Percentiles rank a stretch among this genome's conserved stretches.
phyloP scores from a whole-genome alignment of 75 land plant genomes.

The Pseudotsuga menziesii region DNA sequence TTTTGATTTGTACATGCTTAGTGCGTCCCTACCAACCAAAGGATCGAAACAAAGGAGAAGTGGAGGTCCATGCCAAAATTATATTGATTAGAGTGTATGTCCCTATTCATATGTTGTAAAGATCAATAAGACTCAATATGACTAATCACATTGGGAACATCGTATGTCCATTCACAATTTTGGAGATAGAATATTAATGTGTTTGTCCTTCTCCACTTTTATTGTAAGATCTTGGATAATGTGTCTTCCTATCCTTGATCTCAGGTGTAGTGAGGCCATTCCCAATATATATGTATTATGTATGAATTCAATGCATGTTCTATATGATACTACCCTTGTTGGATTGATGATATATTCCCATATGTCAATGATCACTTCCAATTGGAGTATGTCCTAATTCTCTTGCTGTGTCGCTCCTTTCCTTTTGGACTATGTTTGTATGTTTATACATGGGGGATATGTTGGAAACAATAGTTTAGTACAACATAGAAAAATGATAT shows the following conservation, averaged over 20 bases:
- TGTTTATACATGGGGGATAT: not conserved
- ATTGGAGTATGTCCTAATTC: not conserved
- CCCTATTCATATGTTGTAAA: not conserved
- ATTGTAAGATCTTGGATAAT: not conserved
- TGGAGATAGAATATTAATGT: not conserved
- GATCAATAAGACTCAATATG: not conserved
- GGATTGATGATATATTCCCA: not conserved
- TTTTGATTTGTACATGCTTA: not conserved
- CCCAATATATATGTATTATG: not conserved
- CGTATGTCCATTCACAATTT: not conserved
- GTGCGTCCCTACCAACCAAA: not conserved
- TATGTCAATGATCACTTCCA: not conserved
- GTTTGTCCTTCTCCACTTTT: not conserved
- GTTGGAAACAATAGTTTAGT: not conserved
- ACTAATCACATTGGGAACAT: not conserved
- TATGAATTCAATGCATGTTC: not conserved
- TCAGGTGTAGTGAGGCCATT: not conserved
- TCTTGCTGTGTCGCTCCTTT: not conserved
- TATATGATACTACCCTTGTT: not conserved
- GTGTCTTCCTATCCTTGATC: not conserved
- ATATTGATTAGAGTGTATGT: not conserved
- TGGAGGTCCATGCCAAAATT: not conserved
- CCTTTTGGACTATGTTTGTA: not conserved
- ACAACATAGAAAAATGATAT: no score
- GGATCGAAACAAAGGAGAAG: not conserved